A percentile compares a stretch with the other conserved stretches of the same genome.
Evolutionary conservation across 352 stramenopile species (phyloP).

Genomic region (Phytophthora crassamura): DNA sequence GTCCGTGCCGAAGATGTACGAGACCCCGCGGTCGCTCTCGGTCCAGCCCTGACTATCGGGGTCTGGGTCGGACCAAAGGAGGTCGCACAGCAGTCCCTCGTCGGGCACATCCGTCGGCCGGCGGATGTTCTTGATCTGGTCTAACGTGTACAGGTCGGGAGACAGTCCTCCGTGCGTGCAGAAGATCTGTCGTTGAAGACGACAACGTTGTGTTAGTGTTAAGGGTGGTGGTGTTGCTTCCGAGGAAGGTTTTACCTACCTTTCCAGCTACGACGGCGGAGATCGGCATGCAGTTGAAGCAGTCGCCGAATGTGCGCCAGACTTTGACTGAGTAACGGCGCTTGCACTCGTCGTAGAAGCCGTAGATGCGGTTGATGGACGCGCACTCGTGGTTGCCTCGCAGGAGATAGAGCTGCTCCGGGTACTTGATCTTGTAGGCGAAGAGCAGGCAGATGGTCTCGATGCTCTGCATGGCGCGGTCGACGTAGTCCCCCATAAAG

Average conservation of each 20-base stretch:
- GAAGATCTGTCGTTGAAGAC: conserved; percentile 85
- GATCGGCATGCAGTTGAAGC: conserved; percentile 99
- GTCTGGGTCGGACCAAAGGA: conserved; percentile 90
- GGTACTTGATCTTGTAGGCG: conserved; percentile 99
- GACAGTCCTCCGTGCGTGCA: conserved; percentile 96
- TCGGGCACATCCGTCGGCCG: conserved; percentile 87
- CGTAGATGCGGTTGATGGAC: conserved; percentile 99
- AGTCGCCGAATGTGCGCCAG: conserved; percentile 97
- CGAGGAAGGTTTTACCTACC: conserved; percentile 20
- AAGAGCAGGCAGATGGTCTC: conserved; percentile 98
- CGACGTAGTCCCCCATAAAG: conserved; percentile 93
- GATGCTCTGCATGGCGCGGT: conserved; percentile 95
- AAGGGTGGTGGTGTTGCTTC: neutral
- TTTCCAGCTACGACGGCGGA: conserved; percentile 96
- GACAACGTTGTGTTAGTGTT: no score
- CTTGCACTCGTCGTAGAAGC: conserved; percentile 99
- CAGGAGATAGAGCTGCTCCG: conserved; percentile 97
- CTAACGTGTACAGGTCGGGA: conserved; percentile 96
- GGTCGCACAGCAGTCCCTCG: conserved; percentile 84
- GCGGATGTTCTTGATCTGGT: conserved; percentile 95
- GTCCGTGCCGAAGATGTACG: conserved; percentile 99
- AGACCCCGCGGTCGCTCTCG: conserved; percentile 97
- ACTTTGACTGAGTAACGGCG: conserved; percentile 92
- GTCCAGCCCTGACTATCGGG: conserved; percentile 93
- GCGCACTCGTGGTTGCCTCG: conserved; percentile 99